A percentile compares a stretch with the other conserved stretches of the same genome.
These are phyloP conservation scores for Magnolia changhungtana DNA, from an alignment of 164 flowering plant genomes.

Conservation along the genomic window DNA sequence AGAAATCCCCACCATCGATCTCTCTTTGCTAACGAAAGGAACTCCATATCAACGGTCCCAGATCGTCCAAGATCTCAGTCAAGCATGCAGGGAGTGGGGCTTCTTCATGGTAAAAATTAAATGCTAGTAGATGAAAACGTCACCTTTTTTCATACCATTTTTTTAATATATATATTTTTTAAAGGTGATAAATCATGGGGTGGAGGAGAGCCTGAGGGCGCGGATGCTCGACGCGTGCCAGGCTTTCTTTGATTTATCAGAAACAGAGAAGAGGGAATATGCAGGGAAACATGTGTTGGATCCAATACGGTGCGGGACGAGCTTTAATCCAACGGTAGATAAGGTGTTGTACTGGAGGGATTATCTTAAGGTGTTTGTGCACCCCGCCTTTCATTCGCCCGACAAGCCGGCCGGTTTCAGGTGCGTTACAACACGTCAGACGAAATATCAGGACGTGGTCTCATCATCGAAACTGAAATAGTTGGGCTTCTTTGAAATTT, in stretches of 20 bases:
- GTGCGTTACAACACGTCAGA: conserved; percentile 16
- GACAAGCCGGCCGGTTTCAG: conserved; percentile 44
- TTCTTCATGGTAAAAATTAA: conserved; percentile 55
- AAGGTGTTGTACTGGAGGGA: conserved; percentile 65
- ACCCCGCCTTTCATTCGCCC: conserved; percentile 55
- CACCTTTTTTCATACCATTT: not conserved
- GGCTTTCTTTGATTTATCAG: conserved; percentile 44
- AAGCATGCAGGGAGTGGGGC: conserved; percentile 74
- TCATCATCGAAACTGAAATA: not conserved
- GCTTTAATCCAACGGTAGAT: conserved; percentile 47
- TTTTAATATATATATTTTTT: not conserved
- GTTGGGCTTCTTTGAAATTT: not conserved
- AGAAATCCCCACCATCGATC: conserved; percentile 35
- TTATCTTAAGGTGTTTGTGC: conserved; percentile 53
- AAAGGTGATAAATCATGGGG: conserved; percentile 48
- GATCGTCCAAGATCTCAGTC: conserved; percentile 37
- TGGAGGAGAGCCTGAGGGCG: conserved; percentile 42
- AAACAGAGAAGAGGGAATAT: conserved; percentile 50
- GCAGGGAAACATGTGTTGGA: conserved; percentile 37
- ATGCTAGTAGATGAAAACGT: not conserved
- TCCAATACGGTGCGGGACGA: conserved; percentile 58
- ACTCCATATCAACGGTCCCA: conserved; percentile 41
- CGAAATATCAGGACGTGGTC: not conserved
- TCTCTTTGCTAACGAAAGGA: conserved; percentile 32
- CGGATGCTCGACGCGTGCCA: conserved; percentile 28